These are phyloP conservation scores for Avena sativa DNA, from an alignment of 176 grass and related monocot species.

Conservation along the genomic window DNA sequence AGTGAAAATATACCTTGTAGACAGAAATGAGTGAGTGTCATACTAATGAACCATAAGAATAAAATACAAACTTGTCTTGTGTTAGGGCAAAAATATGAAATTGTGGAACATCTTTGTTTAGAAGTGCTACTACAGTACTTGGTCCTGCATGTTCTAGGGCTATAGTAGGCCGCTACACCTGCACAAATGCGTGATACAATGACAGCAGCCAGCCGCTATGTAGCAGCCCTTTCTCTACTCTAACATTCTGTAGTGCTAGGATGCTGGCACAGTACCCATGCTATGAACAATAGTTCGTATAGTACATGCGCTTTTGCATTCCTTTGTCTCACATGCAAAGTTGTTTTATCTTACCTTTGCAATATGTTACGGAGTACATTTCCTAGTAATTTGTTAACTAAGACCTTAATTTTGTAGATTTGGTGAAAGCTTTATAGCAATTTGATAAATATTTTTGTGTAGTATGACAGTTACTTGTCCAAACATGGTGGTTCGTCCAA, in stretches of 20 bases:
- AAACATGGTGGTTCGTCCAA: constrained; percentile 96
- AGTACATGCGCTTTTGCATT: constrained; percentile 21
- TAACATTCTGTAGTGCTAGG: not conserved
- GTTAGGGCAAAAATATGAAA: not conserved
- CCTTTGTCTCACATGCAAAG: not conserved
- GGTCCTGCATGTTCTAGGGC: not conserved
- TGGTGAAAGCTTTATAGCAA: constrained; percentile 6
- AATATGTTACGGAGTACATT: constrained; percentile 20
- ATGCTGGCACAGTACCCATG: constrained; percentile 5
- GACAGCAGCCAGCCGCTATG: not conserved
- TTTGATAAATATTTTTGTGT: constrained; percentile 44
- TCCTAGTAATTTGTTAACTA: constrained; percentile 14
- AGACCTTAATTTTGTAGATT: not conserved
- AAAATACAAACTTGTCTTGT: constrained; percentile 10
- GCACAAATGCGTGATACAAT: constrained; percentile 5
- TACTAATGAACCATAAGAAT: constrained; percentile 21
- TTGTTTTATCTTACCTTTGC: constrained; percentile 34
- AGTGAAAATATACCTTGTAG: constrained; percentile 22
- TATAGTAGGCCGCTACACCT: not conserved
- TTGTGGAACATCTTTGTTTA: constrained; percentile 22
- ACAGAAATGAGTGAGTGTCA: not conserved
- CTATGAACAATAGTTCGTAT: constrained; percentile 8
- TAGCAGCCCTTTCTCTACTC: constrained; percentile 15
- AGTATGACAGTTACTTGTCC: constrained; percentile 97
- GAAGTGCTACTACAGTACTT: not conserved